Evolutionary conservation across 2,329 filamentous ascomycete species (phyloP), one percentile per base, ranked within the genome.

Genomic region (Aspergillus sp.): DNA sequence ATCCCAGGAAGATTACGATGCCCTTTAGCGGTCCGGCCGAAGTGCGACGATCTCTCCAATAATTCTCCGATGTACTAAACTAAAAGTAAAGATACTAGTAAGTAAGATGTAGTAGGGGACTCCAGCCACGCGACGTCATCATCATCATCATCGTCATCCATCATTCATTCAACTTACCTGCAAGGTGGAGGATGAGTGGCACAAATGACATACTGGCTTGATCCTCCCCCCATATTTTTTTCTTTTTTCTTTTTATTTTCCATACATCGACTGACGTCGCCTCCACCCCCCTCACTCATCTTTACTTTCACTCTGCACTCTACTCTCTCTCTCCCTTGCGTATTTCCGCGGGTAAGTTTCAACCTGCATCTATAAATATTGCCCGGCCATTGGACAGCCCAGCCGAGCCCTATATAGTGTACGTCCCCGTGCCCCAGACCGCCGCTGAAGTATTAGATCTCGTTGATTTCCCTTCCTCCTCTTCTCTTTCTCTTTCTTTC

Each of bases 401-500:
- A n/a, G n/a, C 47, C 47, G 25, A 28, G 13, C 9, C 25, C 47
- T 32, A 61, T 58, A 58, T 58, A 60, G 53, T 43, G 19, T 32
- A 17, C 63, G 59, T 49, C 13, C 50, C 65, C 61, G 60, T 36
- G 21, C 43, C 41, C 23, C n/a, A 54, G 50, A 43, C 25, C 25
- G 49, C 47, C 53, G 25, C 49, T 21, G 41, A 45, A 12, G n/a
- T 45, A 45, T 45, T 45, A 45, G 19, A 45, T 45, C 21, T 45
- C 13, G n/a, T 48, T 55, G 47, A 21, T 52, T 55, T 43, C 15
- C 15, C 23, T 41, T n/a, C 55, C 50, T 61, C 55, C 52, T 62
- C 52, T 55, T 65, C 39, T 60, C 48, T 48, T 61, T 68, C 57
- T 63, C 28, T 30, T 30, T 64, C 60, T 67, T 53, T 55, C 61